phyloP scores from a whole-genome alignment of 371 early-diverging fungal species.

The Mucor lusitanicus region DNA sequence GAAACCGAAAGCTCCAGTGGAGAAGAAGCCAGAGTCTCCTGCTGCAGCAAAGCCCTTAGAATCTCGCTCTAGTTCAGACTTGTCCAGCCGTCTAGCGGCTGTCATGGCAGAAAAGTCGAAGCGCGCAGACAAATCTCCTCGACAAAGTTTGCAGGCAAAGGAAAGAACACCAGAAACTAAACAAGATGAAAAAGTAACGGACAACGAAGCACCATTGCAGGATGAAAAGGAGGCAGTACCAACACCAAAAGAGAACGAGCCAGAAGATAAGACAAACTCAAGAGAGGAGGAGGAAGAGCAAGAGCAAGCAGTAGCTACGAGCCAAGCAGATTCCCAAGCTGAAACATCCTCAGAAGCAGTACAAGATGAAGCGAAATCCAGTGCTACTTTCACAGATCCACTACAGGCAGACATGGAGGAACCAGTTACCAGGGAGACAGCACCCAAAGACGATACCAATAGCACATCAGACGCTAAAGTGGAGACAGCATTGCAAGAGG shows the following conservation, averaged over 20 bases:
- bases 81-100: constrained; percentile 47
- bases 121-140: neutral
- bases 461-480: neutral
- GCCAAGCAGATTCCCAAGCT: neutral
- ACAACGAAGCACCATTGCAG: neutral
- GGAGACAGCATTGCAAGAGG: neutral
- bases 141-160: neutral
- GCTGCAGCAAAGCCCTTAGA: constrained; percentile 3
- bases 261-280: neutral
- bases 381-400: neutral
- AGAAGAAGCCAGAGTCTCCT: neutral
- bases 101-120: constrained; percentile 27
- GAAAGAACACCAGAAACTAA: neutral
- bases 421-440: too few species aligned
- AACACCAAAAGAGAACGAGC: neutral
- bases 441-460: neutral
- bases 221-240: neutral
- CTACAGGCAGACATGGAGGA: neutral
- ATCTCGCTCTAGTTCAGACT: constrained; percentile 33
- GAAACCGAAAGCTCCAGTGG: neutral
- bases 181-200: neutral
- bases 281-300: constrained; percentile 9
- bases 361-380: neutral
- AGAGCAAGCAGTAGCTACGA: neutral
- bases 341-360: neutral